Evolutionary conservation across 495 filamentous ascomycete genomes (phyloP), one percentile per base, ranked within the genome.

Genomic region (Podospora comata): DNA sequence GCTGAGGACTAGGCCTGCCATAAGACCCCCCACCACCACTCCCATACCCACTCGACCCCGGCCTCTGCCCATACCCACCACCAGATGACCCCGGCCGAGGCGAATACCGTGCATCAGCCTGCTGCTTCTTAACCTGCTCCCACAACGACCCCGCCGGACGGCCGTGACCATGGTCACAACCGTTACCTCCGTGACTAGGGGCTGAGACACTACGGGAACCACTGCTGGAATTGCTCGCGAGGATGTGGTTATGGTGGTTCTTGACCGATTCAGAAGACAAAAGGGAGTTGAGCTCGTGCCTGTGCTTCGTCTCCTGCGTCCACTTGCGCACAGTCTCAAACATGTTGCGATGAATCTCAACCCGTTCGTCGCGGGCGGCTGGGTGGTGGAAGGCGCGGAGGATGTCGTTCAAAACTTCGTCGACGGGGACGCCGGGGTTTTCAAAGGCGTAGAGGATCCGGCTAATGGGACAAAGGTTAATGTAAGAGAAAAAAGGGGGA

Each of bases 381-480:
- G 94, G 94, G 75, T 98, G 94, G 76, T 98, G 94, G 82, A 98
- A 96, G 2, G 90, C 90, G 13, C 83, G 84, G 18, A 90, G 70
- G 60, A 93, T 87, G 67, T 97, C 94, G 56, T 89, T 77, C 28
- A 94, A 79, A 0, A 98, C 90, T 72, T 95, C 87, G 34, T 92
- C 82, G 18, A 92, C 88, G 2, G 91, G 86, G 5, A 96, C 86
- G 32, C 89, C 87, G 26, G 89, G 87, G 74, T 97, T 89, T 64
- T 98, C 89, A 93, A 93, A 97, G 2, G 93, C 94, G 70, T 92
- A 95, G 5, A 98, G 81, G 23, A 98, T 76, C 27, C 94, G 91
- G 20, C 84, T 86, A 53, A 39, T 18, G 23, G 26, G 20, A 7
- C 13, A 4, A 32, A n/a, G 44, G 60, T 69, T 26, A 71, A 60